A percentile compares a stretch with the other conserved stretches of the same genome.
Conservation (phyloP, 208 protist genomes). For the Leishmania mexicana region DNA sequence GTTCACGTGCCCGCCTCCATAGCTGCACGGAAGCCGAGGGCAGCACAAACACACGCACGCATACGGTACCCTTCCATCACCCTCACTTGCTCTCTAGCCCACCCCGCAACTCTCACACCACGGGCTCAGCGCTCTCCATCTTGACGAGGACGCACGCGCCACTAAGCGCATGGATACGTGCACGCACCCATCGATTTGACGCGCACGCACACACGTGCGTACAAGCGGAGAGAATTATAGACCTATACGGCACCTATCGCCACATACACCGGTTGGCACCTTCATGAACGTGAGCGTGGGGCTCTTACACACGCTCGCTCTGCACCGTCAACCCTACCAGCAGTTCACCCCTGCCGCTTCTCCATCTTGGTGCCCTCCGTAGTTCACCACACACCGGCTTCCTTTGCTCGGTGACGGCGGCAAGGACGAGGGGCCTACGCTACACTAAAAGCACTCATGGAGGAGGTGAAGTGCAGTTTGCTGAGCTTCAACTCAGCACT, state of each 20-base stretch:
- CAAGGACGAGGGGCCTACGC: neutral
- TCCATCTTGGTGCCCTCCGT: neutral
- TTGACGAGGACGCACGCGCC: neutral
- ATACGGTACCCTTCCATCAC: neutral
- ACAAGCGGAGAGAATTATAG: neutral
- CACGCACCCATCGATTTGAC: neutral
- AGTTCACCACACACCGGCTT: neutral
- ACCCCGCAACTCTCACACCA: neutral
- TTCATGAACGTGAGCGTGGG: neutral
- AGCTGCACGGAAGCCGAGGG: neutral
- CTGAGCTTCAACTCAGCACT: conserved; percentile 73
- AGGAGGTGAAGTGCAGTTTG: conserved; percentile 84
- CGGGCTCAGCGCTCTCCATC: neutral
- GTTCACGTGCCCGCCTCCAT: neutral
- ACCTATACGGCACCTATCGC: neutral
- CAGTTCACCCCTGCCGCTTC: neutral
- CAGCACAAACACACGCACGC: neutral
- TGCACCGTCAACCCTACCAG: neutral
- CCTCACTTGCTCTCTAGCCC: neutral
- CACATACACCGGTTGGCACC: neutral
- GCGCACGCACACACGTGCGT: neutral
- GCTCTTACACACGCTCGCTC: neutral
- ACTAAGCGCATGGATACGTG: neutral
- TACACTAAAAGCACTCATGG: conserved; percentile 43
- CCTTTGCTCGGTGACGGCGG: neutral